These are phyloP conservation scores for Alternaria gaisen DNA, from an alignment of 2,329 filamentous ascomycete genomes.

Conservation along the genomic window DNA sequence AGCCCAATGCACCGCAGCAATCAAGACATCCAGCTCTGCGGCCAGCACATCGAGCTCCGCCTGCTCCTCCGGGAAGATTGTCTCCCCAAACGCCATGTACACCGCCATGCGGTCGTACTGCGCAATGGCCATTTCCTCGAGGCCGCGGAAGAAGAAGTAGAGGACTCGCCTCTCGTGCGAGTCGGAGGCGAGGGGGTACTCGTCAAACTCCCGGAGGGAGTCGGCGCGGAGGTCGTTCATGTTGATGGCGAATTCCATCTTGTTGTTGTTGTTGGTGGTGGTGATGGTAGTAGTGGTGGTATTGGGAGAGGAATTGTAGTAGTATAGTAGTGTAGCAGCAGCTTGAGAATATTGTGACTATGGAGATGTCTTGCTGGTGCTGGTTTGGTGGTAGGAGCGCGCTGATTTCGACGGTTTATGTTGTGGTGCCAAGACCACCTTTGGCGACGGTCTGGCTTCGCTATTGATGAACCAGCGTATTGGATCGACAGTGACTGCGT, in stretches of 20 bases:
- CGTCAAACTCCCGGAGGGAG: neutral
- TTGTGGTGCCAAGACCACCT: conserved; percentile 4
- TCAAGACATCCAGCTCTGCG: neutral
- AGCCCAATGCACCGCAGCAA: neutral
- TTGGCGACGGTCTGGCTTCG: conserved; percentile 1
- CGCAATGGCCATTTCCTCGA: neutral
- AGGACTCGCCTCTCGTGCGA: neutral
- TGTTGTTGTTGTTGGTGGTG: neutral
- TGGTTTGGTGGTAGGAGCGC: neutral
- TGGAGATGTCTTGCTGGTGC: neutral
- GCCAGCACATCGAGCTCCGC: neutral
- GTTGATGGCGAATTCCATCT: neutral
- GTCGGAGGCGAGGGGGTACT: neutral
- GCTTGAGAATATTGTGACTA: neutral
- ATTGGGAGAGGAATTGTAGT: neutral
- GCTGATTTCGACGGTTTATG: neutral
- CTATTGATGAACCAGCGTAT: neutral
- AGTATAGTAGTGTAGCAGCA: neutral
- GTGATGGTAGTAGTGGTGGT: neutral
- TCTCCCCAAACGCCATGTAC: neutral
- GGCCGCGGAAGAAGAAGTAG: neutral
- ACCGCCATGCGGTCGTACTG: neutral
- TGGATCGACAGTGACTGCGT: neutral
- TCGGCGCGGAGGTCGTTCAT: neutral
- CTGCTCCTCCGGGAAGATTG: neutral